These are phyloP conservation scores for Magnusiomyces fungicola DNA, from an alignment of 1,139 yeast genomes.

Conservation along the genomic window DNA sequence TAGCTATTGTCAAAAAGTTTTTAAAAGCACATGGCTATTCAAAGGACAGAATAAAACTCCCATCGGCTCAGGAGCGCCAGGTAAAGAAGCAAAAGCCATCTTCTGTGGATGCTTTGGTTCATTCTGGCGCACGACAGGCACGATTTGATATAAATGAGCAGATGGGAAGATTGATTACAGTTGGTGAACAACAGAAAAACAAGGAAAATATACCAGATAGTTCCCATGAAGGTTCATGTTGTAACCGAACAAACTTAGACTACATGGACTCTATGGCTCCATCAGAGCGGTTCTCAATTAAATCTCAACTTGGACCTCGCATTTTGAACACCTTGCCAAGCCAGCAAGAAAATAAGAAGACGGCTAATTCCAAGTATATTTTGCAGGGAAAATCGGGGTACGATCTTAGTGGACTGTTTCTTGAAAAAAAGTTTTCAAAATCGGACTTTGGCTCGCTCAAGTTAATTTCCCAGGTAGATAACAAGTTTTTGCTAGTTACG, in stretches of 20 bases:
- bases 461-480: conserved; percentile 46
- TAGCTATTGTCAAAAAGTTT: conserved; percentile 8
- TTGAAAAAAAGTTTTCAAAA: conserved; percentile 10
- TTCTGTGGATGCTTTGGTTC: neutral
- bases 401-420: neutral
- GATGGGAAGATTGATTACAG: neutral
- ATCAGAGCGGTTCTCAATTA: conserved; percentile 7
- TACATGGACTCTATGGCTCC: conserved; percentile 2
- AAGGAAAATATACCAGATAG: neutral
- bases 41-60: neutral
- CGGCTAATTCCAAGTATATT: neutral
- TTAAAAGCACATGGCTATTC: conserved; percentile 5
- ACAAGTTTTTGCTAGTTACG: conserved; percentile 47
- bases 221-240: too few species aligned
- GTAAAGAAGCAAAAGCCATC: conserved; percentile 8
- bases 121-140: conserved; percentile 1
- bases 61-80: neutral
- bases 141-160: neutral
- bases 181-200: neutral
- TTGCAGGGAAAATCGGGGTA: neutral
- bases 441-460: conserved; percentile 11
- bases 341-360: conserved; percentile 4
- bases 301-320: too few species aligned
- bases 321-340: conserved; percentile 6
- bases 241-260: too few species aligned